These are phyloP conservation scores for Leishmania tropica DNA, from an alignment of 208 protist genomes.

Conservation along the genomic window DNA sequence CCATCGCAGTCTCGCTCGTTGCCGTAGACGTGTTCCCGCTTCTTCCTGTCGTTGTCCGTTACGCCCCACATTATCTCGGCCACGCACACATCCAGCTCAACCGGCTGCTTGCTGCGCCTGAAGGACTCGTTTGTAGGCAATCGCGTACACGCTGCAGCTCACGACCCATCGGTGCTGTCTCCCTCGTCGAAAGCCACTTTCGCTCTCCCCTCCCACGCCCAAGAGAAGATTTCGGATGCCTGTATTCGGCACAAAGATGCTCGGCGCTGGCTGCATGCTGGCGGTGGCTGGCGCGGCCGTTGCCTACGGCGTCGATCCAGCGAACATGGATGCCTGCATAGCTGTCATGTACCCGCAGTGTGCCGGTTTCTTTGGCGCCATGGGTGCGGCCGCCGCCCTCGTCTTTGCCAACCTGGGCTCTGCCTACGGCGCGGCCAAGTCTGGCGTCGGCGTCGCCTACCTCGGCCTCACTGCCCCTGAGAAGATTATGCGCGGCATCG, in stretches of 20 bases:
- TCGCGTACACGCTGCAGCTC: background rate
- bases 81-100: background rate
- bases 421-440: slow-evolving; percentile 99
- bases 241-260: slow-evolving; percentile 13
- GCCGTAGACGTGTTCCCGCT: background rate
- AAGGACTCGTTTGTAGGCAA: background rate
- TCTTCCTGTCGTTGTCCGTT: background rate
- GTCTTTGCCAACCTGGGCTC: slow-evolving; percentile 97
- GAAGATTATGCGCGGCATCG: slow-evolving; percentile 96
- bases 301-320: slow-evolving; percentile 16
- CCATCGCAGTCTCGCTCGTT: background rate
- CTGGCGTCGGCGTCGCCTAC: slow-evolving; percentile 96
- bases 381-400: slow-evolving; percentile 76
- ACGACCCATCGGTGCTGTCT: background rate
- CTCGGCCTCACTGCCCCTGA: slow-evolving; percentile 97
- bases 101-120: background rate
- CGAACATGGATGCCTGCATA: slow-evolving; percentile 42
- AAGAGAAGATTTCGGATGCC: slow-evolving; percentile 2
- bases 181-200: background rate
- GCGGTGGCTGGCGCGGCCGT: slow-evolving; percentile 7
- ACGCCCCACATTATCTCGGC: background rate
- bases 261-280: slow-evolving; percentile 19
- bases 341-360: slow-evolving; percentile 83
- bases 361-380: slow-evolving; percentile 79
- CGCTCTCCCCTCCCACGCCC: background rate